phyloP scores from a whole-genome alignment of 768 basidiomycete genomes.

The Lanmaoa pseudosensibilis region DNA sequence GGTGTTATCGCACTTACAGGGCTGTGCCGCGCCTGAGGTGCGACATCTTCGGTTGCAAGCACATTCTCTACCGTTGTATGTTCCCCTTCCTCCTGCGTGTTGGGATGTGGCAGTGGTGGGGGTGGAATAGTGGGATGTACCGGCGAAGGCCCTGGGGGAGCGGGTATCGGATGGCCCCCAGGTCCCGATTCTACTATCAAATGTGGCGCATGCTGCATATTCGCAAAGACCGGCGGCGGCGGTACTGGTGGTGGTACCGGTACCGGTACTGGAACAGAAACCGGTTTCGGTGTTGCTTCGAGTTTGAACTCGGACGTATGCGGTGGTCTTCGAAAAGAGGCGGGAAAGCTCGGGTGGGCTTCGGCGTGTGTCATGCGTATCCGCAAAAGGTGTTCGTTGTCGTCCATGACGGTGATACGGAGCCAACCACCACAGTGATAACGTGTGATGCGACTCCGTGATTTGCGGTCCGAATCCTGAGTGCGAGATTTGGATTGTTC shows the following conservation, averaged over 20 bases:
- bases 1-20: constrained; percentile 13
- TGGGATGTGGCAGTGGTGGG: constrained; percentile 8
- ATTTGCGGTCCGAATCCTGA: constrained; percentile 35
- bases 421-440: constrained; percentile 37
- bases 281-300: constrained; percentile 30
- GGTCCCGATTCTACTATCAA: constrained; percentile 23
- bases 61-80: constrained; percentile 12
- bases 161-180: constrained; percentile 9
- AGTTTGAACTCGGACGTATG: constrained; percentile 36
- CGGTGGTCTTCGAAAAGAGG: constrained; percentile 33
- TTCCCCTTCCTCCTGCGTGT: constrained; percentile 19
- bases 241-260: constrained; percentile 6
- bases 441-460: constrained; percentile 35
- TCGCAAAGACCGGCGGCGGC: constrained; percentile 25
- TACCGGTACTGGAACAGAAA: constrained; percentile 13
- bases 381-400: constrained; percentile 35
- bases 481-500: constrained; percentile 36
- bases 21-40: constrained; percentile 13
- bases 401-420: constrained; percentile 38
- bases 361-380: constrained; percentile 39
- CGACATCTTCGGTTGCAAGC: constrained; percentile 20
- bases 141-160: constrained; percentile 5
- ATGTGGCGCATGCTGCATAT: constrained; percentile 22
- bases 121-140: constrained; percentile 12
- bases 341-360: constrained; percentile 34